phyloP scores from a whole-genome alignment of 2,329 filamentous ascomycete species.

The Volutella citrinella region DNA sequence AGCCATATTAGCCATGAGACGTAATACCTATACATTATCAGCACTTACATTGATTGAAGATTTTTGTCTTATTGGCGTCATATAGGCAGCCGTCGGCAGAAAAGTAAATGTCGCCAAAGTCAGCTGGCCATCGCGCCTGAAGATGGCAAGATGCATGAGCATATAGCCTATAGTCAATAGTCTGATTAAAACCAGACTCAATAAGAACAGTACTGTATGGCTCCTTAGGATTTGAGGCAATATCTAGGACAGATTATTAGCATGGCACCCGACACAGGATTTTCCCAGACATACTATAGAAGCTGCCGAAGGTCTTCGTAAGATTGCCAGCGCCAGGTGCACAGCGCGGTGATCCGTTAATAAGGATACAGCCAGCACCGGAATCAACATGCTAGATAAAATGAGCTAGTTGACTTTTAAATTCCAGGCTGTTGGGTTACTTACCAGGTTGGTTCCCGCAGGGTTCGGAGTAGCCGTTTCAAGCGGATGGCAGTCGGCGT shows the following conservation, averaged over 20 bases:
- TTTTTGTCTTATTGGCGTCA: slow-evolving; percentile 8
- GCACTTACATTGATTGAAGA: slow-evolving; percentile 10
- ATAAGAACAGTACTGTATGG: slow-evolving; percentile 7
- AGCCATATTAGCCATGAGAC: too few relatives aligned
- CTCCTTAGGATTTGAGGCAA: slow-evolving; percentile 7
- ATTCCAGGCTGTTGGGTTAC: too few relatives aligned
- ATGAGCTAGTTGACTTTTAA: too few relatives aligned
- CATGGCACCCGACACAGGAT: not conserved
- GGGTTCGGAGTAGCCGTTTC: too few relatives aligned
- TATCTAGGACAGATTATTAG: slow-evolving; percentile 1
- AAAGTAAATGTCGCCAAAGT: slow-evolving; percentile 11
- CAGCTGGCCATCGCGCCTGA: too few relatives aligned
- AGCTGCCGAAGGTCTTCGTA: slow-evolving; percentile 6
- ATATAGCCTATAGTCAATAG: slow-evolving; percentile 3
- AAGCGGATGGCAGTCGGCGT: too few relatives aligned
- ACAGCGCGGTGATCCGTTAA: slow-evolving; percentile 7
- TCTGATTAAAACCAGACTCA: slow-evolving; percentile 9
- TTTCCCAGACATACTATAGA: slow-evolving; percentile 7
- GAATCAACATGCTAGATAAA: too few relatives aligned
- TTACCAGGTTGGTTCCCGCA: too few relatives aligned
- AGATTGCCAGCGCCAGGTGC: slow-evolving; percentile 6
- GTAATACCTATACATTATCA: not conserved
- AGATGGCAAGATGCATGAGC: slow-evolving; percentile 6
- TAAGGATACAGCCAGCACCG: slow-evolving; percentile 11
- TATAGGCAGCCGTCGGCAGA: slow-evolving; percentile 11